Conservation (phyloP, 2,329 filamentous ascomycete species). For the Pseudocercospora pini-densiflorae region DNA sequence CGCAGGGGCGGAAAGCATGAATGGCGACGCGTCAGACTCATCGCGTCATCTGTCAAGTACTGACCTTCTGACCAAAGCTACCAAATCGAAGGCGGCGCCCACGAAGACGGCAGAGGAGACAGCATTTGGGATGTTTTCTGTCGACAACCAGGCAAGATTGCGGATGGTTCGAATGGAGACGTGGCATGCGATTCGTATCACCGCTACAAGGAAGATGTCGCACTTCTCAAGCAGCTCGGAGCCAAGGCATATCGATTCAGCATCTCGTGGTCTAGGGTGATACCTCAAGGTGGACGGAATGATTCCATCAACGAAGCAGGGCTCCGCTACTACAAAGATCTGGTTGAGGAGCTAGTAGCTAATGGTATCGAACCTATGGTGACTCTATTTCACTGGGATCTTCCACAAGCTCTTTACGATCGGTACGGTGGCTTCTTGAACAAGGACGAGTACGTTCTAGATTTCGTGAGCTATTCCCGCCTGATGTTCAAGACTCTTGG, state of each 20-base stretch:
- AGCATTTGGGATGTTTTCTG: conserved; percentile 94
- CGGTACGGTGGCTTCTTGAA: conserved; percentile 82
- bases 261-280: conserved; percentile 80
- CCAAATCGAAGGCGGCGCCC: conserved; percentile 79
- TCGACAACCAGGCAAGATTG: conserved; percentile 78
- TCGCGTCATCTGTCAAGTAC: not conserved
- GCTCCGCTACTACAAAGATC: conserved; percentile 75
- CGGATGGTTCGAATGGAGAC: conserved; percentile 73
- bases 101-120: conserved; percentile 77
- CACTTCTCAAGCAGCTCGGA: conserved; percentile 73
- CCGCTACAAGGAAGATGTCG: conserved; percentile 76
- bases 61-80: conserved; percentile 60
- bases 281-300: conserved; percentile 80
- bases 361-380: conserved; percentile 80
- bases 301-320: conserved; percentile 81
- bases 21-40: conserved; percentile 26
- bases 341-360: conserved; percentile 76
- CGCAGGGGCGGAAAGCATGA: not conserved
- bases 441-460: conserved; percentile 79
- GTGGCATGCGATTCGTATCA: conserved; percentile 89
- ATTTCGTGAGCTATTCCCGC: conserved; percentile 79
- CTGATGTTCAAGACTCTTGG: conserved; percentile 74
- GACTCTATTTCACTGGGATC: conserved; percentile 87
- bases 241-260: conserved; percentile 83
- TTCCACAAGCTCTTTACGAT: conserved; percentile 77